phyloP scores from a whole-genome alignment of 306 rosid genomes.

The Rubus parviflorus region DNA sequence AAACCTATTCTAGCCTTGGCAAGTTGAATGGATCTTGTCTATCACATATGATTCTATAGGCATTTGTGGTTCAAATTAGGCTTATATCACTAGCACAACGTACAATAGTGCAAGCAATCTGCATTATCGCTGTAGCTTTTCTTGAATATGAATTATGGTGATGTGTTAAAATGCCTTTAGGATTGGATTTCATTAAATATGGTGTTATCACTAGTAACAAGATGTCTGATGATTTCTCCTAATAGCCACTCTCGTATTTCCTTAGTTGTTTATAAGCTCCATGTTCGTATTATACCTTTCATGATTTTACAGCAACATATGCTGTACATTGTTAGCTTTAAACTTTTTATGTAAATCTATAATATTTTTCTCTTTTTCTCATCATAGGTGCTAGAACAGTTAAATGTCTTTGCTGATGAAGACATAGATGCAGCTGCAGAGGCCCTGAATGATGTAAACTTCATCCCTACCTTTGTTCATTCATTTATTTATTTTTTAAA shows the following conservation, averaged over 20 bases:
- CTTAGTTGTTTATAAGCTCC: background rate
- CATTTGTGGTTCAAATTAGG: background rate
- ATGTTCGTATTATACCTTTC: background rate
- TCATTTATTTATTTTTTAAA: background rate
- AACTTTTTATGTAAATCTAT: background rate
- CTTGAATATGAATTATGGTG: background rate
- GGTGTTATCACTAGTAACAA: background rate
- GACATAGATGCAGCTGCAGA: slow-evolving; percentile 87
- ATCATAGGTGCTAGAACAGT: slow-evolving; percentile 71
- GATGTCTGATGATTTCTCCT: background rate
- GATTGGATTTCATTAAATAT: background rate
- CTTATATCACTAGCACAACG: background rate
- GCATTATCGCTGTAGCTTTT: background rate
- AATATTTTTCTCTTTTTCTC: slow-evolving; percentile 22
- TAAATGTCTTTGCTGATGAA: slow-evolving; percentile 73
- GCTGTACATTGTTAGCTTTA: background rate
- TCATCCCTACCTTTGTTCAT: slow-evolving; percentile 7
- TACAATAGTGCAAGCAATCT: background rate
- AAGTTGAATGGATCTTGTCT: background rate
- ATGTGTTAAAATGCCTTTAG: background rate
- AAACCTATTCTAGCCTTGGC: background rate
- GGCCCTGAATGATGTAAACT: slow-evolving; percentile 76
- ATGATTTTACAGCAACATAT: background rate
- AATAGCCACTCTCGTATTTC: background rate
- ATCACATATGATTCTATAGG: background rate